phyloP scores from a whole-genome alignment of 148 eudicot species.

The Vaccinium macrocarpon region DNA sequence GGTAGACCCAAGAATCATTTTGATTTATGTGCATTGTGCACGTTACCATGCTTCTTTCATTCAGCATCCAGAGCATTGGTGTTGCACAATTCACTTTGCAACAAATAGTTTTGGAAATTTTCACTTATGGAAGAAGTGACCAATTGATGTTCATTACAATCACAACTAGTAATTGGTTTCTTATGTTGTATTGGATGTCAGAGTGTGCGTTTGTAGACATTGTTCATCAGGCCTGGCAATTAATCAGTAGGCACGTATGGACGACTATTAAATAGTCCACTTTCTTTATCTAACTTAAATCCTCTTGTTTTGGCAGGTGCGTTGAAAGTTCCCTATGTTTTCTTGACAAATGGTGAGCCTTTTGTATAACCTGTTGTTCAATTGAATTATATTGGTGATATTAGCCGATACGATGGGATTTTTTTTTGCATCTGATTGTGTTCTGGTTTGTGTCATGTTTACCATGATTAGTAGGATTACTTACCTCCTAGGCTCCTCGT shows the following conservation, averaged over 20 bases:
- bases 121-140: neutral
- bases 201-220: neutral
- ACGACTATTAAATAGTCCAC: neutral
- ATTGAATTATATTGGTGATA: neutral
- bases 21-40: too few relatives aligned
- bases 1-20: too few relatives aligned
- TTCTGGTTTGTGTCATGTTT: neutral
- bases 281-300: neutral
- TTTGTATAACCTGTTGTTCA: neutral
- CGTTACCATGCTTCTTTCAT: too few relatives aligned
- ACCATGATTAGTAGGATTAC: neutral
- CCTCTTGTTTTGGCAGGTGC: conserved; percentile 43
- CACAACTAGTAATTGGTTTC: neutral
- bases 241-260: neutral
- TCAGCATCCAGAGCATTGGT: too few relatives aligned
- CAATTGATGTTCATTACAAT: neutral
- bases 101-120: neutral
- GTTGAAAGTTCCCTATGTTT: conserved; percentile 67
- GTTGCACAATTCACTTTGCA: too few relatives aligned
- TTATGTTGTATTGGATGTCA: neutral
- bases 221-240: neutral
- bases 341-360: conserved; percentile 75
- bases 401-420: neutral
- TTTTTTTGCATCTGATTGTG: neutral
- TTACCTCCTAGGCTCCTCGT: too few relatives aligned